phyloP scores from a whole-genome alignment of 2,329 filamentous ascomycete genomes.

The Fusarium graminum region DNA sequence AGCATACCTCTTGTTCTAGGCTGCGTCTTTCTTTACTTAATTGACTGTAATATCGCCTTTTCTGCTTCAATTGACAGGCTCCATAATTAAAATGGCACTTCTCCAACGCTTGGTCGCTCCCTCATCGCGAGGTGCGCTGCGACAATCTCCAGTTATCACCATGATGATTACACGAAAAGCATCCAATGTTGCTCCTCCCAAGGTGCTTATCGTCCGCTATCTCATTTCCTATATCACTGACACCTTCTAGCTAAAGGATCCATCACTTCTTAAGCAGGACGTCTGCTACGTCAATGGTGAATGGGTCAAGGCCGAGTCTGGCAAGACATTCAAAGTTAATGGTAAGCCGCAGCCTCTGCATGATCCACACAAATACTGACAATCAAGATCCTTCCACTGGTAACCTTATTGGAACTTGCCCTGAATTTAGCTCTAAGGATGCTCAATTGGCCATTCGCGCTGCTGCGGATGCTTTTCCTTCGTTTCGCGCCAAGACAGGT shows the following conservation, averaged over 20 bases:
- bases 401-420: slow-evolving; percentile 82
- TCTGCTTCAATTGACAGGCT: background rate
- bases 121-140: slow-evolving; percentile 46
- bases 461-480: slow-evolving; percentile 80
- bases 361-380: slow-evolving; percentile 18
- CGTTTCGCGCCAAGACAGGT: slow-evolving; percentile 78
- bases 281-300: slow-evolving; percentile 90
- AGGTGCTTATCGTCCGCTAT: slow-evolving; percentile 51
- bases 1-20: background rate
- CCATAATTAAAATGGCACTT: slow-evolving; percentile 48
- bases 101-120: slow-evolving; percentile 51
- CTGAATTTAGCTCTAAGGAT: slow-evolving; percentile 85
- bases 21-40: background rate
- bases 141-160: slow-evolving; percentile 50
- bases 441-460: slow-evolving; percentile 85
- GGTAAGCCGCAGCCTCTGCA: slow-evolving; percentile 59
- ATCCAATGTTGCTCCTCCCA: slow-evolving; percentile 62
- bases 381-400: slow-evolving; percentile 82
- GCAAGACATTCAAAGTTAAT: slow-evolving; percentile 90
- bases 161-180: slow-evolving; percentile 55
- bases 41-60: background rate
- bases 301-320: slow-evolving; percentile 87
- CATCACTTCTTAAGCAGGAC: slow-evolving; percentile 85
- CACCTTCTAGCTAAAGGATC: slow-evolving; percentile 74
- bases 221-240: slow-evolving; percentile 1